A percentile compares a stretch with the other conserved stretches of the same genome.
phyloP scores from a whole-genome alignment of 2,329 filamentous ascomycete species.

The Colletotrichum sp. region DNA sequence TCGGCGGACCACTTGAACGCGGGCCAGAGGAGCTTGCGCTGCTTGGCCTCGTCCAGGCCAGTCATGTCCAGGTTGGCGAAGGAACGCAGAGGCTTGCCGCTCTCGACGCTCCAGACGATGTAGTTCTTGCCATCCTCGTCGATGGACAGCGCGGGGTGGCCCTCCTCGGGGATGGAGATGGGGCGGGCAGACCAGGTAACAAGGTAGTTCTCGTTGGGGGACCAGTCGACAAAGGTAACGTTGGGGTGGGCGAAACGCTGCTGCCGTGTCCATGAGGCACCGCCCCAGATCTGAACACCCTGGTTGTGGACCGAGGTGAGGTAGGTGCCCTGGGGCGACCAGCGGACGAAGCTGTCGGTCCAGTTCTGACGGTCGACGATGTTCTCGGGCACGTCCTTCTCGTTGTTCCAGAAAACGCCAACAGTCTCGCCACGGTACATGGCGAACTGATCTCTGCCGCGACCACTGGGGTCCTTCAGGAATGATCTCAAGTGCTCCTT shows the following conservation, averaged over 20 bases:
- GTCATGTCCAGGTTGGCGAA: constrained; percentile 86
- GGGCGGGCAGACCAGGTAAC: constrained; percentile 97
- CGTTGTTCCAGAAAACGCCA: constrained; percentile 98
- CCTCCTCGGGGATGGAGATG: constrained; percentile 88
- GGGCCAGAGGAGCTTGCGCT: constrained; percentile 94
- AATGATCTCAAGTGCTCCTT: constrained; percentile 96
- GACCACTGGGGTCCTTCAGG: constrained; percentile 79
- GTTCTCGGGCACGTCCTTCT: constrained; percentile 85
- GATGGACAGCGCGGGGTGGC: constrained; percentile 80
- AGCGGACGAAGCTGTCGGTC: constrained; percentile 98
- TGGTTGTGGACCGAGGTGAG: constrained; percentile 94
- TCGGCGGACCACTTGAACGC: constrained; percentile 99
- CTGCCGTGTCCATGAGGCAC: constrained; percentile 85
- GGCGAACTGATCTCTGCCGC: constrained; percentile 92
- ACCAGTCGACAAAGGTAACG: constrained; percentile 96
- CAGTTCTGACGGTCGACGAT: constrained; percentile 93
- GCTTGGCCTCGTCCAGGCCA: constrained; percentile 66
- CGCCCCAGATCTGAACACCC: constrained; percentile 97
- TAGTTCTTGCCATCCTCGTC: constrained; percentile 99
- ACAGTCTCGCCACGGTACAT: constrained; percentile 93
- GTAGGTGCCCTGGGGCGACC: constrained; percentile 94
- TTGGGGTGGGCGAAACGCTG: constrained; percentile 94
- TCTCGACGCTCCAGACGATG: constrained; percentile 96
- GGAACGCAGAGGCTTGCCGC: constrained; percentile 86
- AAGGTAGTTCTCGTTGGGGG: constrained; percentile 88